Conservation (phyloP, 495 filamentous ascomycete genomes). For the Hypoxylon fragiforme region DNA sequence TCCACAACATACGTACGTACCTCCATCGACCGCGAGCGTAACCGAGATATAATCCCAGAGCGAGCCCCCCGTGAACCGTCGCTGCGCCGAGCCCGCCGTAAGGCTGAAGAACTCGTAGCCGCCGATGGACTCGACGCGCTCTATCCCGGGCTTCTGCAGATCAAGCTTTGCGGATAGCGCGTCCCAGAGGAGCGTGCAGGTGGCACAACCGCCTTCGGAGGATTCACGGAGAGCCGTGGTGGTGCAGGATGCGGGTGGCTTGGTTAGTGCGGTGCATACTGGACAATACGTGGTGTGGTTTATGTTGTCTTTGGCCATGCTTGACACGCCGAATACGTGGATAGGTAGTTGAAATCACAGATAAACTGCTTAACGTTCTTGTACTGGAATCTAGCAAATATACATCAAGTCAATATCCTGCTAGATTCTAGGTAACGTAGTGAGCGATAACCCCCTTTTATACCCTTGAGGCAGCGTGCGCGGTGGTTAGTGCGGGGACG, state of each 20-base stretch:
- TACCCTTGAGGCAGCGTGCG: too few relatives aligned
- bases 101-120: slow-evolving; percentile 10
- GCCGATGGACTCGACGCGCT: slow-evolving; percentile 4
- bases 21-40: slow-evolving; percentile 8
- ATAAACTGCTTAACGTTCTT: too few relatives aligned
- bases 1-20: too few relatives aligned
- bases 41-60: slow-evolving; percentile 8
- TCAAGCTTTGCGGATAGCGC: slow-evolving; percentile 13
- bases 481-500: too few relatives aligned
- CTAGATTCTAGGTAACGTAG: too few relatives aligned
- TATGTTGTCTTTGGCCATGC: background rate
- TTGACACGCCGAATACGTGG: too few relatives aligned
- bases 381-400: too few relatives aligned
- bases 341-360: too few relatives aligned
- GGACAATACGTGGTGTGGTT: background rate
- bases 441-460: too few relatives aligned
- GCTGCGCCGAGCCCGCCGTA: background rate
- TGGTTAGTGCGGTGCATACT: background rate
- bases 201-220: background rate
- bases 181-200: background rate
- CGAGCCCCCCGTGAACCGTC: background rate
- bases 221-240: background rate
- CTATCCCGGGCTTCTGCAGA: background rate
- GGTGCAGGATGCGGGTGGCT: background rate
- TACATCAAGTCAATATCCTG: too few relatives aligned